Evolutionary conservation across 1,284 basidiomycete genomes (phyloP).

Genomic region (Fomitopsis schrenkii): DNA sequence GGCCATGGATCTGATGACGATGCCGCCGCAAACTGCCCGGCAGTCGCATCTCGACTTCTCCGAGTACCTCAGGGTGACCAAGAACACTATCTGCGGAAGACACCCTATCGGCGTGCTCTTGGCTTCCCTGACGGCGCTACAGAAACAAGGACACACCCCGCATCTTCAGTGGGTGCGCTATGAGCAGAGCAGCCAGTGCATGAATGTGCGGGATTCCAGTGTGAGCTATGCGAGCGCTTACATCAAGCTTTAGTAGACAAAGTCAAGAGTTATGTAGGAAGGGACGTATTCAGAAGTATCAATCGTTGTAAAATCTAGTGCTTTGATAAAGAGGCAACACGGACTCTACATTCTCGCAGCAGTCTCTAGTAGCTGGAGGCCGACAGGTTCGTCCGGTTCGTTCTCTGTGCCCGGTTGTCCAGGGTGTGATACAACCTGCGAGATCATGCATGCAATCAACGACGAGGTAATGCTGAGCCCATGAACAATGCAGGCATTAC

Average conservation of each 20-base stretch:
- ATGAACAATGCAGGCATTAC: background rate
- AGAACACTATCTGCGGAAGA: slow-evolving; percentile 96
- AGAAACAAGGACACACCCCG: slow-evolving; percentile 41
- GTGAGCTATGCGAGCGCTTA: slow-evolving; percentile 96
- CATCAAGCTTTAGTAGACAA: slow-evolving; percentile 43
- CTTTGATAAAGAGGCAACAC: background rate
- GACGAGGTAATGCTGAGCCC: background rate
- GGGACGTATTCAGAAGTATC: background rate
- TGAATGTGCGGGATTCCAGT: slow-evolving; percentile 72
- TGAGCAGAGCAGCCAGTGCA: slow-evolving; percentile 85
- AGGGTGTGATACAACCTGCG: slow-evolving; percentile 57
- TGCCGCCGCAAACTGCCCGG: slow-evolving; percentile 49
- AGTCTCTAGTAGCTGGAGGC: slow-evolving; percentile 41
- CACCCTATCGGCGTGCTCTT: slow-evolving; percentile 94
- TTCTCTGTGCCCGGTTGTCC: slow-evolving; percentile 59
- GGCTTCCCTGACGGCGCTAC: slow-evolving; percentile 65
- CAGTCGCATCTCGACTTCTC: slow-evolving; percentile 65
- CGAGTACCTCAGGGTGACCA: slow-evolving; percentile 74
- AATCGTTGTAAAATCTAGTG: background rate
- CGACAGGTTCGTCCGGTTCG: slow-evolving; percentile 52
- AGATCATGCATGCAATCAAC: too few species aligned
- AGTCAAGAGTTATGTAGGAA: background rate
- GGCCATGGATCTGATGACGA: slow-evolving; percentile 70
- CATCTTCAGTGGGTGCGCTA: slow-evolving; percentile 81
- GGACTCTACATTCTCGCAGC: slow-evolving; percentile 37